phyloP scores from a whole-genome alignment of 805 yeast species.

The Candida stauntonica region DNA sequence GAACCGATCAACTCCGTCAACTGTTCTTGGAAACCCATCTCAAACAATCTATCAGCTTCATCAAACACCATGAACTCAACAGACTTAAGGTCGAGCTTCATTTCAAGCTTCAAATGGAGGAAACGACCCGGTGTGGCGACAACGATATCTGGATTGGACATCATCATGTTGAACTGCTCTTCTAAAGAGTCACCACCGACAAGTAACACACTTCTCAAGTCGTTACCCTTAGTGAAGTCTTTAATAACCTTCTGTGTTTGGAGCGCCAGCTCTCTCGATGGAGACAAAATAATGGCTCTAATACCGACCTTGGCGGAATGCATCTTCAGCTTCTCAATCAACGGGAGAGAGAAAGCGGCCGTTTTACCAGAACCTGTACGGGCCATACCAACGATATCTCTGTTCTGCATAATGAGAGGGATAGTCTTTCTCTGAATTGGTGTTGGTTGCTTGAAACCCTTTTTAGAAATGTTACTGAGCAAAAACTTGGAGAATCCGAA shows the following conservation, averaged over 20 bases:
- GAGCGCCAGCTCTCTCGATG: conserved; percentile 92
- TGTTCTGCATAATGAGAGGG: conserved; percentile 78
- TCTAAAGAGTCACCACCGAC: conserved; percentile 99
- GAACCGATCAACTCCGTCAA: conserved; percentile 83
- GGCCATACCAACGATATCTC: conserved; percentile 99
- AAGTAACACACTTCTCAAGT: conserved; percentile 70
- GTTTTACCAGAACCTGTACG: conserved; percentile 99
- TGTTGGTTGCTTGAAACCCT: conserved; percentile 93
- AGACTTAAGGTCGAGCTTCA: conserved; percentile 78
- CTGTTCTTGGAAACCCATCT: conserved; percentile 94
- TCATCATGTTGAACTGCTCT: conserved; percentile 90
- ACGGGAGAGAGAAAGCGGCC: conserved; percentile 91
- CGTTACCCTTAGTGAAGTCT: conserved; percentile 82
- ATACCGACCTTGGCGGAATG: conserved; percentile 88
- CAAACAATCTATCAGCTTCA: conserved; percentile 95
- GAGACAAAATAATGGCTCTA: conserved; percentile 85
- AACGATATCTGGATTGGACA: conserved; percentile 89
- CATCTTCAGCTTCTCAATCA: conserved; percentile 76
- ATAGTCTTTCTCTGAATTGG: conserved; percentile 97
- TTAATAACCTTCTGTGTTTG: conserved; percentile 88
- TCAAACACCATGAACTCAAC: conserved; percentile 92
- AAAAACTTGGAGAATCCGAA: conserved; percentile 80
- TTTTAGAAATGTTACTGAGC: conserved; percentile 64
- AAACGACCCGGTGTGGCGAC: conserved; percentile 98
- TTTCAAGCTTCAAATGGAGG: conserved; percentile 91